Conservation (phyloP, 1,284 basidiomycete genomes). For the Cutaneotrichosporon cyanovorans region DNA sequence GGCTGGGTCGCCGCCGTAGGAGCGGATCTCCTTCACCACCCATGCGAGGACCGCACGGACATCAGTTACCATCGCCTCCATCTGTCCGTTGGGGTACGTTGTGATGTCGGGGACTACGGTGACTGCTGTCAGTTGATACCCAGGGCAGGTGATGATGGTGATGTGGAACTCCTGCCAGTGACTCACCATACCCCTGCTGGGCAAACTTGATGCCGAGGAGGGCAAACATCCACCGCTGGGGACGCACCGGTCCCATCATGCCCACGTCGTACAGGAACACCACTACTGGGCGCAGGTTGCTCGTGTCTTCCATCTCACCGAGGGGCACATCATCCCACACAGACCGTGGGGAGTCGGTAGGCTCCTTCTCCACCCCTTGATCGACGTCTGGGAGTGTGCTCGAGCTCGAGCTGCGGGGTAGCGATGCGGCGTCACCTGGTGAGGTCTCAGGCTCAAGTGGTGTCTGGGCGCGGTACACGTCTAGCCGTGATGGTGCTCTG, state of each 20-base stretch:
- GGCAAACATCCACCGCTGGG: conserved; percentile 18
- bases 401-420: neutral
- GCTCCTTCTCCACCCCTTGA: conserved; percentile 7
- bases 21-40: conserved; percentile 14
- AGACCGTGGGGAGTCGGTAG: conserved; percentile 8
- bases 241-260: conserved; percentile 17
- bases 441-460: conserved; percentile 2
- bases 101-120: conserved; percentile 23
- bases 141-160: too few species aligned
- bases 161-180: too few species aligned
- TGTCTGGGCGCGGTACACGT: conserved; percentile 12
- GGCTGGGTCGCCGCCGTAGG: conserved; percentile 35
- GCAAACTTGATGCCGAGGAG: conserved; percentile 20
- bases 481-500: neutral
- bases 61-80: conserved; percentile 20
- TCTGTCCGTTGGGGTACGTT: conserved; percentile 18
- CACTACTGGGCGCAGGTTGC: conserved; percentile 14
- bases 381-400: conserved; percentile 15
- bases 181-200: conserved; percentile 24
- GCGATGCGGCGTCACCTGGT: conserved; percentile 5
- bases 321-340: conserved; percentile 12
- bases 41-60: conserved; percentile 19
- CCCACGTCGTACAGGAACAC: conserved; percentile 26
- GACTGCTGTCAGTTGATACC: conserved; percentile 6
- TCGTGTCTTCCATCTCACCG: conserved; percentile 8